Base-by-base conservation (phyloP, 495 filamentous ascomycete genomes). In the Hapsidospora chrysogenum region DNA sequence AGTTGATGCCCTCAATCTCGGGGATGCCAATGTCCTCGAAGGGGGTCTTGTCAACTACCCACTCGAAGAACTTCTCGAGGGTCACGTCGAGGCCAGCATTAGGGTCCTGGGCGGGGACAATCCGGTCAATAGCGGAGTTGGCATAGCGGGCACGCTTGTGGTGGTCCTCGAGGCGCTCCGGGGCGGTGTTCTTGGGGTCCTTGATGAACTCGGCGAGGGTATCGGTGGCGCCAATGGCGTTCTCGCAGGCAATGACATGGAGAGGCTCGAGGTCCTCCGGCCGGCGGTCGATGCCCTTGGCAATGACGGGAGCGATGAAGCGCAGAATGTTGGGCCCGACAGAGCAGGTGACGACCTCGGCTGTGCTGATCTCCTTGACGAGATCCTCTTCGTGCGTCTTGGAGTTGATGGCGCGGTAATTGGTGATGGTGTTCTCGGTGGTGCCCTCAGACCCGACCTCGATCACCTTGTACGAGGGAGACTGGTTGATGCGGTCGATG, bases 41-140 rank as follows among this genome's bases (percentile, higher is more conserved):
- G 0, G 85, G 86, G 2, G 70, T 76, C 48, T 68, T 54, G 47
- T 97, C 89, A 30, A 95, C 85, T 8, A 85, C 89, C 89, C 89
- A 97, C 58, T 97, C 89, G 64, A 79, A 92, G 72, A 93, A 97
- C 58, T 82, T 83, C 68, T 97, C 89, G 40, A 97, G 85, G 46
- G 77, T 83, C 42, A 97, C 89, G 48, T 95, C 79, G 26, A 95
- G 65, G 26, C 84, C 85, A 14, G 71, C 61, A 51, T 80, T 64
- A 18, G 76, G 66, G 41, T 78, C 72, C 62, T 94, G 85, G 28
- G 75, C 75, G 6, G 92, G 89, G 8, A 95, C 89, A 49, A 97
- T 97, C 19, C 89, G 84, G 62, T 97, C 89, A 50, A 96, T 93
- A 41, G 89, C 86, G 33, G 84, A 92, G 66, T 96, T 96, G 56